Conservation (phyloP, 306 rosid genomes). For the Citrullus mucosospermus region DNA sequence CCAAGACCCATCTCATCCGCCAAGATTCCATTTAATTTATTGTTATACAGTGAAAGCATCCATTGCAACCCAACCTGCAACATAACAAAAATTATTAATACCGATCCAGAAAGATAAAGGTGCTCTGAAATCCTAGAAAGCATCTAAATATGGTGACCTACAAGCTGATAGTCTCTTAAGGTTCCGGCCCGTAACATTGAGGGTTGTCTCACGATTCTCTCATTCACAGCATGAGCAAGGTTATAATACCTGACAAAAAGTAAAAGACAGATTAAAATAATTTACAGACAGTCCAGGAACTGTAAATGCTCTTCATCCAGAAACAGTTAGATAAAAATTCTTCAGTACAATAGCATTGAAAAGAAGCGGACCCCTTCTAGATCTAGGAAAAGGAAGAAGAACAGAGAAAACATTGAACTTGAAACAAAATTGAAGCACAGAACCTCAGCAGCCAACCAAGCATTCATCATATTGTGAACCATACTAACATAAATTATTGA, state of each 20-base stretch:
- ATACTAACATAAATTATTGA: background rate
- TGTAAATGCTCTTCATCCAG: background rate
- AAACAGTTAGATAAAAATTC: background rate
- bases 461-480: conserved; percentile 9
- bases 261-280: conserved; percentile 6
- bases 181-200: conserved; percentile 90
- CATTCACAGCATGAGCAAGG: conserved; percentile 97
- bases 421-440: background rate
- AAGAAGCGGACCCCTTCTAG: background rate
- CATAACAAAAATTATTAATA: conserved; percentile 9
- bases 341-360: background rate
- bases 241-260: conserved; percentile 62
- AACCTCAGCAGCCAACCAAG: background rate
- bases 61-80: conserved; percentile 94
- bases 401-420: background rate
- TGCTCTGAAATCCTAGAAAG: background rate
- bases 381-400: background rate
- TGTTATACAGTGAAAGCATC: conserved; percentile 98
- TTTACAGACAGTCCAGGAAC: background rate
- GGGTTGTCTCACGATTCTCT: conserved; percentile 75
- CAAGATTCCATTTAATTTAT: conserved; percentile 90
- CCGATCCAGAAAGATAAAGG: background rate
- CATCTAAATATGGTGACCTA: conserved; percentile 33
- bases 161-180: conserved; percentile 96
- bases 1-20: conserved; percentile 99